A percentile compares a stretch with the other conserved stretches of the same genome.
Conservation (phyloP, 2,329 filamentous ascomycete species). For the Hymenoscyphus repandus region DNA sequence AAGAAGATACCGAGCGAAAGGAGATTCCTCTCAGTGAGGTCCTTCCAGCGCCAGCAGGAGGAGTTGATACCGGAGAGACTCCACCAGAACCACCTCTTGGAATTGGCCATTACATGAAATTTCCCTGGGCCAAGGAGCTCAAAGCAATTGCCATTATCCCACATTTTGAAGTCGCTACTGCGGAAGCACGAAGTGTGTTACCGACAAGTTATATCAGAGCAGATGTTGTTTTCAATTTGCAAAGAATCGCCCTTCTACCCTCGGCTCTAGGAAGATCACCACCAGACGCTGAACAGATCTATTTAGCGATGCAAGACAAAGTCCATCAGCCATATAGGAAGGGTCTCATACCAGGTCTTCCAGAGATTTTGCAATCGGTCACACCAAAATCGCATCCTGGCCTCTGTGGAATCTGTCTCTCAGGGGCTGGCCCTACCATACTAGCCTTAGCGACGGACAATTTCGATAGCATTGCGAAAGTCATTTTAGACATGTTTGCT, state of each 20-base stretch:
- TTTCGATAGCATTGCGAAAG: conserved; percentile 79
- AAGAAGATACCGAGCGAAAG: conserved; percentile 81
- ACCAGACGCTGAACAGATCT: conserved; percentile 88
- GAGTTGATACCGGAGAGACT: conserved; percentile 78
- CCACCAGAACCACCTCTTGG: conserved; percentile 86
- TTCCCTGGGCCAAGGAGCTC: conserved; percentile 89
- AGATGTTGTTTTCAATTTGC: conserved; percentile 90
- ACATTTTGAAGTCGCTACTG: conserved; percentile 92
- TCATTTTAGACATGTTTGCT: conserved; percentile 71
- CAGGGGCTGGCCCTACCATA: conserved; percentile 91
- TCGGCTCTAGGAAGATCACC: conserved; percentile 85
- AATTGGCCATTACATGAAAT: conserved; percentile 95
- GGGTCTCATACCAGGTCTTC: conserved; percentile 83
- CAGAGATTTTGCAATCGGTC: conserved; percentile 86
- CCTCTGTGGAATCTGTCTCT: conserved; percentile 88
- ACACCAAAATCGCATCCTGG: conserved; percentile 83
- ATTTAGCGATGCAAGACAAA: conserved; percentile 97
- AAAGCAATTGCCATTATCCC: conserved; percentile 97
- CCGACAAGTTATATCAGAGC: conserved; percentile 72
- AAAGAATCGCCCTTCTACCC: conserved; percentile 85
- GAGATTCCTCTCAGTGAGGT: conserved; percentile 96
- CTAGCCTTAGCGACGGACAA: conserved; percentile 85
- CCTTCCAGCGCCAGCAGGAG: conserved; percentile 81
- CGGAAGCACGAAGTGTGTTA: conserved; percentile 80
- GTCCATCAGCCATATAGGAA: conserved; percentile 96